Percentiles rank a stretch among this genome's conserved stretches.
Evolutionary conservation across 495 filamentous ascomycete genomes (phyloP).

Genomic region (Neurospora sp.): DNA sequence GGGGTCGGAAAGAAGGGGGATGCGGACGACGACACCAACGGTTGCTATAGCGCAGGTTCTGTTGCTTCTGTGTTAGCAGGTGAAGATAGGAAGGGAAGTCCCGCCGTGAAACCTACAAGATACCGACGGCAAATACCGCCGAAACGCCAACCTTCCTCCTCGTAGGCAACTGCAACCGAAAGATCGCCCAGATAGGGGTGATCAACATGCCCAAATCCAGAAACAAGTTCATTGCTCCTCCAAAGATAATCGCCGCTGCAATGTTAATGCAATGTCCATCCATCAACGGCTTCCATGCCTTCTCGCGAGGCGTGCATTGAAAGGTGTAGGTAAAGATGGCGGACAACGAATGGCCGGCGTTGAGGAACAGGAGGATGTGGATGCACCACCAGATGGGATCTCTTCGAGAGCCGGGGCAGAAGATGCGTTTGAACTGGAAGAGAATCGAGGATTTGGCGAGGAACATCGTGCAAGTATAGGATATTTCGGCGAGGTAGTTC

Average conservation of each 20-base stretch:
- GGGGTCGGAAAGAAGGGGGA: slow-evolving; percentile 16
- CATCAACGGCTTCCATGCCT: slow-evolving; percentile 15
- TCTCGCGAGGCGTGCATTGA: slow-evolving; percentile 19
- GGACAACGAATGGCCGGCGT: slow-evolving; percentile 15
- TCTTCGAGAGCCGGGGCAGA: slow-evolving; percentile 12
- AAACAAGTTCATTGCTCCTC: slow-evolving; percentile 19
- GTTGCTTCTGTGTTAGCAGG: background rate
- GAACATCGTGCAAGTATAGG: slow-evolving; percentile 16
- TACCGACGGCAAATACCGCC: slow-evolving; percentile 23
- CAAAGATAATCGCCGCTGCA: slow-evolving; percentile 9
- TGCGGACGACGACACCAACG: slow-evolving; percentile 17
- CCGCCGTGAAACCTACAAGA: slow-evolving; percentile 14
- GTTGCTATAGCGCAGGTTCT: slow-evolving; percentile 22
- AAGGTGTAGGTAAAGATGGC: slow-evolving; percentile 21
- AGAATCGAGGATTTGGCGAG: slow-evolving; percentile 18
- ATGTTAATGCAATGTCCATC: slow-evolving; percentile 23
- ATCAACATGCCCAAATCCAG: slow-evolving; percentile 22
- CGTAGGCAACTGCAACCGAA: slow-evolving; percentile 17
- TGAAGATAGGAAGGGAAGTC: background rate
- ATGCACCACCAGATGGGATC: slow-evolving; percentile 22
- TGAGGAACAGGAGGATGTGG: slow-evolving; percentile 16
- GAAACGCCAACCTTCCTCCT: slow-evolving; percentile 24
- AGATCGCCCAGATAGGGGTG: slow-evolving; percentile 20
- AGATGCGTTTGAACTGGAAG: slow-evolving; percentile 16
- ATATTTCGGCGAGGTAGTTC: slow-evolving; percentile 18